A percentile compares a stretch with the other conserved stretches of the same genome.
These are phyloP conservation scores for Quercus engelmannii DNA, from an alignment of 306 rosid species.

Conservation along the genomic window DNA sequence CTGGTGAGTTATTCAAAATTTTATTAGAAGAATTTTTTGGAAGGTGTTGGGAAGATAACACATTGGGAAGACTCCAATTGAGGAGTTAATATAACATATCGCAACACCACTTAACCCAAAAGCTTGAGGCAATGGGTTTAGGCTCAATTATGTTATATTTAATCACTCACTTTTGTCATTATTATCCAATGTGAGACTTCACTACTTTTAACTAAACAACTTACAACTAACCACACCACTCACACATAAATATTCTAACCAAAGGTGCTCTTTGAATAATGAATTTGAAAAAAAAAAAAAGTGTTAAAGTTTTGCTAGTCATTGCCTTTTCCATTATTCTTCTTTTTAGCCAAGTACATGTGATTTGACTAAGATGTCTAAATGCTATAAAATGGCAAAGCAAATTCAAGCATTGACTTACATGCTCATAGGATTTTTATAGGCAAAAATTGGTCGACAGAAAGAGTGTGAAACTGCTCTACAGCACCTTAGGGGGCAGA, in stretches of 20 bases:
- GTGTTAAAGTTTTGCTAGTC: neutral
- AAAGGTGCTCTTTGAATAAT: neutral
- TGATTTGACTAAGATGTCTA: neutral
- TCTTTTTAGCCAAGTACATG: conserved; percentile 2
- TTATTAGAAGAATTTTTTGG: neutral
- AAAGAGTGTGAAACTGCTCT: conserved; percentile 58
- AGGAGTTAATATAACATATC: too few relatives aligned
- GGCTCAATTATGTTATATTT: too few relatives aligned
- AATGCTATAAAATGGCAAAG: neutral
- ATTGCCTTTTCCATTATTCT: neutral
- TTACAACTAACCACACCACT: too few relatives aligned
- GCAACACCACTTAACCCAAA: too few relatives aligned
- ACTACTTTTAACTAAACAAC: too few relatives aligned
- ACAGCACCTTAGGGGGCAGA: conserved; percentile 65
- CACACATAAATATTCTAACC: too few relatives aligned
- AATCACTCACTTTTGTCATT: too few relatives aligned
- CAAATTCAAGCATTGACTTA: neutral
- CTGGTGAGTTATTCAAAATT: conserved; percentile 45
- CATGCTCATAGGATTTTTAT: conserved; percentile 10
- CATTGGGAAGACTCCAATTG: too few relatives aligned
- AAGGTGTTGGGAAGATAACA: too few relatives aligned
- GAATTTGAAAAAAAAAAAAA: neutral
- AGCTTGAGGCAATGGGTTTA: too few relatives aligned
- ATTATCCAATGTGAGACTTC: too few relatives aligned
- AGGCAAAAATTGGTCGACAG: conserved; percentile 63